These are phyloP conservation scores for Sechiopsis laciniata DNA, from an alignment of 306 rosid species.

Conservation along the genomic window DNA sequence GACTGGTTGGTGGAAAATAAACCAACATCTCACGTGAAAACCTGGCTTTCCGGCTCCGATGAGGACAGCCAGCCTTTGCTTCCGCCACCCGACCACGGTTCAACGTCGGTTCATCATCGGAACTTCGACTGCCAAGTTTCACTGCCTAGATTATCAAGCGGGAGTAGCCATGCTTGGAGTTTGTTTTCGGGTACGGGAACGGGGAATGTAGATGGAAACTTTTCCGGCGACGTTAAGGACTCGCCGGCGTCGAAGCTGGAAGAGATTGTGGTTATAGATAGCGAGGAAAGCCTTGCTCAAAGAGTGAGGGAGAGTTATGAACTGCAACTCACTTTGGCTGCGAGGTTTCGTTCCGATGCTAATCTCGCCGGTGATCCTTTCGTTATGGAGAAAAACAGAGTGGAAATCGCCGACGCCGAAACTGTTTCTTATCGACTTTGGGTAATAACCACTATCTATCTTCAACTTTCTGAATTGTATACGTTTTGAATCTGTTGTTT, in stretches of 20 bases:
- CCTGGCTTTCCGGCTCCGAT: constrained; percentile 26
- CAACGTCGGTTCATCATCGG: constrained; percentile 38
- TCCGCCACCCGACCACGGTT: constrained; percentile 27
- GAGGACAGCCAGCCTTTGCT: constrained; percentile 49
- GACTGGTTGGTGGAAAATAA: constrained; percentile 61
- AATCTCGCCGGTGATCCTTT: constrained; percentile 51
- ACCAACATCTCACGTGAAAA: constrained; percentile 32
- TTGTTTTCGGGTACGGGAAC: constrained; percentile 74
- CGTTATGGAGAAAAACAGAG: constrained; percentile 37
- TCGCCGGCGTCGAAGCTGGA: constrained; percentile 22
- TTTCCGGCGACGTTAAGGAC: constrained; percentile 53
- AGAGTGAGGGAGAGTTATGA: constrained; percentile 48
- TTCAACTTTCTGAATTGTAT: constrained; percentile 7
- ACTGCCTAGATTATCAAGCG: constrained; percentile 65
- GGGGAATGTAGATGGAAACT: constrained; percentile 58
- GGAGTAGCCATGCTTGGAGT: constrained; percentile 78
- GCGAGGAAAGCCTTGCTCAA: constrained; percentile 33
- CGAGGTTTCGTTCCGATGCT: constrained; percentile 55
- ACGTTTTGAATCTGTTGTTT: too few species aligned
- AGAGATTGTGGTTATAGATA: constrained; percentile 26
- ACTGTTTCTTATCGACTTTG: constrained; percentile 87
- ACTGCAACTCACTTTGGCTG: constrained; percentile 56
- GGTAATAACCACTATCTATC: constrained; percentile 40
- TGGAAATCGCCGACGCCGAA: constrained; percentile 54
- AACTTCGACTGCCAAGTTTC: constrained; percentile 60